phyloP scores from a whole-genome alignment of 2,329 filamentous ascomycete genomes.

The Xylariaceae sp. region DNA sequence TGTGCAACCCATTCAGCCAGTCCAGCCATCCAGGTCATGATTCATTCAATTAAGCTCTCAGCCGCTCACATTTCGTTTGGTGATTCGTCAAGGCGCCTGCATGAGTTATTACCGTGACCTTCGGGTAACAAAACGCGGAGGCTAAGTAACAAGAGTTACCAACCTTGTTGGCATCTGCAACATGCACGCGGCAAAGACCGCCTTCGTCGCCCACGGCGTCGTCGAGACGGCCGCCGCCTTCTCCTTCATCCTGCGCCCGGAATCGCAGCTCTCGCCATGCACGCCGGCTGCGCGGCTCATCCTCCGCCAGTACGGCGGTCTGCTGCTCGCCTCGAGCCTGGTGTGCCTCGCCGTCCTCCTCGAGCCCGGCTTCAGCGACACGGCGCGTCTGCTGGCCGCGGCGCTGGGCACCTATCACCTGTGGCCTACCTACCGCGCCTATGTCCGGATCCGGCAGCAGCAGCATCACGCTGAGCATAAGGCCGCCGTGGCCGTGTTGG shows the following conservation, averaged over 20 bases:
- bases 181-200: not conserved
- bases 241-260: conserved; percentile 37
- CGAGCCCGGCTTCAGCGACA: conserved; percentile 21
- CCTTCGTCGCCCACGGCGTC: conserved; percentile 29
- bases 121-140: too few species aligned
- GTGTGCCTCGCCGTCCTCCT: conserved; percentile 30
- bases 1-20: too few species aligned
- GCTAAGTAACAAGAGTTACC: conserved; percentile 15
- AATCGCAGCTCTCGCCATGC: conserved; percentile 35
- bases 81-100: too few species aligned
- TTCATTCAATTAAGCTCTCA: too few species aligned
- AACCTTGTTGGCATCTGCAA: too few species aligned
- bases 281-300: conserved; percentile 33
- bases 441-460: conserved; percentile 22
- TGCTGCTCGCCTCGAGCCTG: conserved; percentile 38
- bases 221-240: conserved; percentile 36
- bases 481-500: conserved; percentile 27
- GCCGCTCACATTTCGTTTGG: too few species aligned
- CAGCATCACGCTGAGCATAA: conserved; percentile 5
- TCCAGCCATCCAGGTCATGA: too few species aligned
- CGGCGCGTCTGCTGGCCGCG: conserved; percentile 27
- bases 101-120: too few species aligned
- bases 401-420: conserved; percentile 41
- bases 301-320: conserved; percentile 39
- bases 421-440: conserved; percentile 39